Evolutionary conservation across 148 eudicot species (phyloP).

Genomic region (Nyssa sinensis): DNA sequence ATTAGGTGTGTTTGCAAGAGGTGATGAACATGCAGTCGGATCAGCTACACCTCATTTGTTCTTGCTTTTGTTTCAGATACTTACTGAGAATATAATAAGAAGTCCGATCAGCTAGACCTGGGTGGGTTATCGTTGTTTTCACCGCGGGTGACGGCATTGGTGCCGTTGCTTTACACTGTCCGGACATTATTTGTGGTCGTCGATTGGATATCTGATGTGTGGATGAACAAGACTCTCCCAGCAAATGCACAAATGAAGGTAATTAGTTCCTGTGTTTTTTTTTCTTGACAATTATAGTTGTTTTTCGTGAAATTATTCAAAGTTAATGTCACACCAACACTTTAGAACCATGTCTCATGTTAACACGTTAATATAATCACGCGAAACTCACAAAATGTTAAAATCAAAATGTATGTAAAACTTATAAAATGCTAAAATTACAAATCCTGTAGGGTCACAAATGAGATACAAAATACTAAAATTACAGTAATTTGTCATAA

Average conservation of each 20-base stretch:
- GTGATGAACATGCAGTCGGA: slow-evolving; percentile 77
- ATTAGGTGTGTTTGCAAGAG: slow-evolving; percentile 85
- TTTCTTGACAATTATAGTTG: too few relatives aligned
- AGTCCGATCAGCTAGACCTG: too few relatives aligned
- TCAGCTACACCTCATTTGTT: slow-evolving; percentile 92
- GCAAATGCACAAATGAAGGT: slow-evolving; percentile 59
- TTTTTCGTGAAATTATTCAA: too few relatives aligned
- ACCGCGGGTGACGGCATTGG: slow-evolving; percentile 89
- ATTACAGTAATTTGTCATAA: too few relatives aligned
- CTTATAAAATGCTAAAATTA: too few relatives aligned
- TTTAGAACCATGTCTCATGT: too few relatives aligned
- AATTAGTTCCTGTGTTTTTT: background rate
- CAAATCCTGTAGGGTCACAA: too few relatives aligned
- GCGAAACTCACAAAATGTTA: too few relatives aligned
- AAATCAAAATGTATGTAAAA: too few relatives aligned
- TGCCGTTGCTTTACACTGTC: slow-evolving; percentile 76
- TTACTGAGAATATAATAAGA: slow-evolving; percentile 77
- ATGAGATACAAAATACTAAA: too few relatives aligned
- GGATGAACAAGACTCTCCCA: slow-evolving; percentile 65
- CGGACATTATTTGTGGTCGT: slow-evolving; percentile 68
- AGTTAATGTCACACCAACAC: too few relatives aligned
- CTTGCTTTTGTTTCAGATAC: slow-evolving; percentile 78
- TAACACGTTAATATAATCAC: too few relatives aligned
- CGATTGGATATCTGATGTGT: slow-evolving; percentile 76
- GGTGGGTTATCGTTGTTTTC: slow-evolving; percentile 75